Evolutionary conservation across 768 basidiomycete genomes (phyloP), one percentile per base, ranked within the genome.

Genomic region (Gymnopilus junonius): DNA sequence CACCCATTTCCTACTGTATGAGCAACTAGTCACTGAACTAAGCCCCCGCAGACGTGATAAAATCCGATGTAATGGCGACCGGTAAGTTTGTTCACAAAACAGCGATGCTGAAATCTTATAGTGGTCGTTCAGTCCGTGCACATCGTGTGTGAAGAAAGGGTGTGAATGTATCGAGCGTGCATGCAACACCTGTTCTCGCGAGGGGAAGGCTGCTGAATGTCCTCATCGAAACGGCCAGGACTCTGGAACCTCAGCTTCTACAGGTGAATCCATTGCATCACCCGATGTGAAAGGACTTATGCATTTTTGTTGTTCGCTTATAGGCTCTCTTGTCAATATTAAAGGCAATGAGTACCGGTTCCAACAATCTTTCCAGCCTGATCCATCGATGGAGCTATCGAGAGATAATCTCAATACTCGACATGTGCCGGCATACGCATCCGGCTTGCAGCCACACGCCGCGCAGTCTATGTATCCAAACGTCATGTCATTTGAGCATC

Each of bases 61-160:
- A 71, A 81, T 85, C 62, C 82, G 85, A 4, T 89, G 88, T 70
- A 83, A 86, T 67, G 87, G 87, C 15, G 73, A 78, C 61, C 81
- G 85, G 86, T 86, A 71, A 66, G 70, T 62, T 35, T 55, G 12
- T 58, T 58, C 53, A 46, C n/a, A 21, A 7, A 54, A 53, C 37
- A 48, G 35, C 48, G 35, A 61, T 62, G 32, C 29, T 42, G 63
- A 61, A 31, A 61, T 62, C 45, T 63, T 50, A 62, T 56, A 40
- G 21, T 61, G 63, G 50, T 60, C 59, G 21, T 58, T 45, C 62
- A 85, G 85, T 66, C 85, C 85, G 53, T 87, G 85, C 67, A 62
- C 74, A 21, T 76, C 81, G 20, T 87, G 85, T 70, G 69, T 71
- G 61, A 81, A 82, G 39, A 85, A 85, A 72, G 79, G 82, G 23